Evolutionary conservation across 1,284 basidiomycete species (phyloP).

Genomic region (Melampsora americana): DNA sequence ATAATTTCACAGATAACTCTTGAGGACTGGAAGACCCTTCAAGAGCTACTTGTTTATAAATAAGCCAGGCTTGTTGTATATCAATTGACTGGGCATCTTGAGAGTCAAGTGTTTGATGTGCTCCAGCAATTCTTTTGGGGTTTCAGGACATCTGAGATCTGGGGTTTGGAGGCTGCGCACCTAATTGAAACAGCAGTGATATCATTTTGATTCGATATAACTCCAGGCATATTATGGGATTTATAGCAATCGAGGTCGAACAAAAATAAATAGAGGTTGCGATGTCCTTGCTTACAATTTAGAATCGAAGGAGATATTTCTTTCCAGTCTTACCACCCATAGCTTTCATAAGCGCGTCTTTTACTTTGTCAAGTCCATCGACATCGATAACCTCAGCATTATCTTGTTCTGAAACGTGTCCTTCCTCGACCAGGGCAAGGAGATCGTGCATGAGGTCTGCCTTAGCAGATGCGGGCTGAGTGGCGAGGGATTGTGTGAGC

Average conservation of each 20-base stretch:
- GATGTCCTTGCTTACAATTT: neutral
- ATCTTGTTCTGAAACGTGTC: neutral
- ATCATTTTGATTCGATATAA: too few relatives aligned
- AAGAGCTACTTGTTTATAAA: too few relatives aligned
- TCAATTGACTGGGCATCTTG: too few relatives aligned
- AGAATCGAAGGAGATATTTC: slow-evolving; percentile 16
- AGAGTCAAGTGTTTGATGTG: too few relatives aligned
- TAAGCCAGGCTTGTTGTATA: too few relatives aligned
- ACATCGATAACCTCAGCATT: slow-evolving; percentile 18
- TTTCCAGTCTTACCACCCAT: slow-evolving; percentile 25
- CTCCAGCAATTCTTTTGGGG: too few relatives aligned
- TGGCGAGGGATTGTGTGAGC: neutral
- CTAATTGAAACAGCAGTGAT: too few relatives aligned
- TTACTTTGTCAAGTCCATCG: slow-evolving; percentile 5
- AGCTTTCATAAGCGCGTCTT: neutral
- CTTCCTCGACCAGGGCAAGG: slow-evolving; percentile 17
- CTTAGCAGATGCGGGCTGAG: neutral
- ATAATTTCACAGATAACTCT: too few relatives aligned
- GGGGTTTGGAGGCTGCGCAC: too few relatives aligned
- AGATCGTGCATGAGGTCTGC: slow-evolving; percentile 51
- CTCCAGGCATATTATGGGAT: too few relatives aligned
- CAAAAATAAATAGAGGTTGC: neutral
- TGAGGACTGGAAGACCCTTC: too few relatives aligned
- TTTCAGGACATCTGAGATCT: too few relatives aligned
- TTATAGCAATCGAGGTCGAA: neutral